Conservation (phyloP, 257 asterid species). For the Paulownia fortunei region DNA sequence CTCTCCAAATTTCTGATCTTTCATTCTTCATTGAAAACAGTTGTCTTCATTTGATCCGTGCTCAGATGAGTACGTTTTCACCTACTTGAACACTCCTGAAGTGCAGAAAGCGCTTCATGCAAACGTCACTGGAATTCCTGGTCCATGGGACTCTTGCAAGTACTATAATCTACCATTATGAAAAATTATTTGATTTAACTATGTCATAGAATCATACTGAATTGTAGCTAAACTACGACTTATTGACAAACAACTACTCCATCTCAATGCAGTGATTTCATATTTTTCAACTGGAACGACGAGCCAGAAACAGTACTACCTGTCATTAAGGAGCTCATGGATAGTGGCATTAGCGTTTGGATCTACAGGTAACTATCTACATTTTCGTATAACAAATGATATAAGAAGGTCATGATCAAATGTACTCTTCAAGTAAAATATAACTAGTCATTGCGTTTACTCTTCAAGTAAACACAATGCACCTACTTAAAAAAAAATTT, state of each 20-base stretch:
- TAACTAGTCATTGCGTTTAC: no score
- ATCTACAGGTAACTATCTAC: conserved; percentile 41
- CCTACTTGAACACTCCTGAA: conserved; percentile 50
- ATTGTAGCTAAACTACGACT: background rate
- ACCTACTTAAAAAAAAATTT: background rate
- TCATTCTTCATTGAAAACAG: conserved; percentile 20
- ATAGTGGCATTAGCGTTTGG: conserved; percentile 55
- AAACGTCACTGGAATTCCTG: conserved; percentile 43
- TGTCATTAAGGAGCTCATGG: conserved; percentile 46
- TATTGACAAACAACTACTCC: background rate
- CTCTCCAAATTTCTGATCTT: background rate
- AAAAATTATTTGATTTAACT: background rate
- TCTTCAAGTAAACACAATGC: background rate
- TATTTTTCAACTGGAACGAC: conserved; percentile 34
- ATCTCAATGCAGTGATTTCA: conserved; percentile 18
- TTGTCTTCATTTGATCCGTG: conserved; percentile 58
- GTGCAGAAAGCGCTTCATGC: conserved; percentile 62
- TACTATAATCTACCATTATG: background rate
- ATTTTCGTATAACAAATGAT: background rate
- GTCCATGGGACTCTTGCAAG: conserved; percentile 57
- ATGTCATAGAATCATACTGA: background rate
- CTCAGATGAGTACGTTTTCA: conserved; percentile 33
- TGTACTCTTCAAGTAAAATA: no score
- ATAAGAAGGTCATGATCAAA: no score
- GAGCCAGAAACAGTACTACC: conserved; percentile 46